Conservation (phyloP, 1,284 basidiomycete genomes). For the Trametes versicolor region DNA sequence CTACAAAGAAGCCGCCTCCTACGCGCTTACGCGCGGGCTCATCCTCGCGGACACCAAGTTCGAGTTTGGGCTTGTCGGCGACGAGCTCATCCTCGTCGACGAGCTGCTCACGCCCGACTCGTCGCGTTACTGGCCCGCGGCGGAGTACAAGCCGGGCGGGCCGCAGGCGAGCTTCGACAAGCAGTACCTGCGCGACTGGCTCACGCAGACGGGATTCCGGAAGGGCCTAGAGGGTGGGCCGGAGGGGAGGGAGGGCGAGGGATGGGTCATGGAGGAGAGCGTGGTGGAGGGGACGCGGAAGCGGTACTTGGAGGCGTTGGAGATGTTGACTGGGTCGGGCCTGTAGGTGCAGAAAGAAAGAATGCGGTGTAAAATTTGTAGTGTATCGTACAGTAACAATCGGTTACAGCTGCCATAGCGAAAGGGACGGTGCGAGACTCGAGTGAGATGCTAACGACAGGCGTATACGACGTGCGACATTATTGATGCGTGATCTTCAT, state of each 20-base stretch:
- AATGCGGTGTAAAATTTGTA: slow-evolving; percentile 17
- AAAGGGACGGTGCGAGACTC: background rate
- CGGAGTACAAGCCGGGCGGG: slow-evolving; percentile 78
- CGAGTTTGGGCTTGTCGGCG: slow-evolving; percentile 75
- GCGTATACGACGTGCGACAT: background rate
- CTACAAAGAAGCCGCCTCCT: slow-evolving; percentile 82
- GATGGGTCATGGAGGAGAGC: slow-evolving; percentile 81
- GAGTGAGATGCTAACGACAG: slow-evolving; percentile 4
- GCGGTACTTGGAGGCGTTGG: slow-evolving; percentile 83
- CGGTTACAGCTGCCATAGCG: background rate
- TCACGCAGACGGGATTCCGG: slow-evolving; percentile 76
- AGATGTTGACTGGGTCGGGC: slow-evolving; percentile 63
- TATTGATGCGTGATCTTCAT: slow-evolving; percentile 4
- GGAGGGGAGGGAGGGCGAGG: slow-evolving; percentile 70
- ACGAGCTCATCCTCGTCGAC: slow-evolving; percentile 89
- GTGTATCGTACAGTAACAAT: slow-evolving; percentile 23
- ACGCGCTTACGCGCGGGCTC: slow-evolving; percentile 84
- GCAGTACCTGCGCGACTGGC: slow-evolving; percentile 95
- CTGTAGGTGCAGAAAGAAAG: slow-evolving; percentile 11
- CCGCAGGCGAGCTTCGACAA: slow-evolving; percentile 96
- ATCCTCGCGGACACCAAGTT: slow-evolving; percentile 96
- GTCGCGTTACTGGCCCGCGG: slow-evolving; percentile 94
- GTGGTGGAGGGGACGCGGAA: slow-evolving; percentile 81
- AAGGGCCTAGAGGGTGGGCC: slow-evolving; percentile 84
- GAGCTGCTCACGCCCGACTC: slow-evolving; percentile 98